A percentile compares a stretch with the other conserved stretches of the same genome.
These are phyloP conservation scores for Protomyces pachydermus DNA, from an alignment of 1,139 yeast species.

Conservation along the genomic window DNA sequence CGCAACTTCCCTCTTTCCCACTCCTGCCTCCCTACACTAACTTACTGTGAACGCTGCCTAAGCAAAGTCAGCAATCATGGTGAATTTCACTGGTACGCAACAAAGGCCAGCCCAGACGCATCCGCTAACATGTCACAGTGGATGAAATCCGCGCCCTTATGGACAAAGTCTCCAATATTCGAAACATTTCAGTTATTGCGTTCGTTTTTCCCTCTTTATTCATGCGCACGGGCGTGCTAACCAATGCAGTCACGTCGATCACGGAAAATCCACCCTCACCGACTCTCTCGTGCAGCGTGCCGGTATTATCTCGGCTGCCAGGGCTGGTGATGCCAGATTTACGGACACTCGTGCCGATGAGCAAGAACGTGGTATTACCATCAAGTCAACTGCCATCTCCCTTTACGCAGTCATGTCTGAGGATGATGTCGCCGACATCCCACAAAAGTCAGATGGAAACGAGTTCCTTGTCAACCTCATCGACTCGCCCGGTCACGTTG, in stretches of 20 bases:
- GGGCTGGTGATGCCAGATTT: slow-evolving; percentile 99
- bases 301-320: slow-evolving; percentile 99
- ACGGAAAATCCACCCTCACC: slow-evolving; percentile 98
- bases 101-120: too few relatives aligned
- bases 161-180: slow-evolving; percentile 99
- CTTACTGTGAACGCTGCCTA: background rate
- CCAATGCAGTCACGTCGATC: slow-evolving; percentile 76
- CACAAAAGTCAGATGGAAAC: slow-evolving; percentile 92
- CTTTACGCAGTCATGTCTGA: slow-evolving; percentile 85
- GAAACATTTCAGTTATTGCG: slow-evolving; percentile 99
- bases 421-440: slow-evolving; percentile 90
- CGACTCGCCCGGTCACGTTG: slow-evolving; percentile 99
- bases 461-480: slow-evolving; percentile 95
- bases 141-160: slow-evolving; percentile 97
- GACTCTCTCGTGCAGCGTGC: slow-evolving; percentile 98
- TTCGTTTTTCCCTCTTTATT: slow-evolving; percentile 27
- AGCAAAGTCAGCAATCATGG: slow-evolving; percentile 22
- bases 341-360: slow-evolving; percentile 99
- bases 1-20: background rate
- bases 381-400: slow-evolving; percentile 98
- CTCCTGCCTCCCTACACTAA: background rate
- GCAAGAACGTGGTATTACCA: slow-evolving; percentile 99
- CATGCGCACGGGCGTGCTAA: background rate
- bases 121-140: slow-evolving; percentile 35
- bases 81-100: slow-evolving; percentile 13